Base-by-base conservation (phyloP, 2,329 filamentous ascomycete genomes). In the Alternaria panax region DNA sequence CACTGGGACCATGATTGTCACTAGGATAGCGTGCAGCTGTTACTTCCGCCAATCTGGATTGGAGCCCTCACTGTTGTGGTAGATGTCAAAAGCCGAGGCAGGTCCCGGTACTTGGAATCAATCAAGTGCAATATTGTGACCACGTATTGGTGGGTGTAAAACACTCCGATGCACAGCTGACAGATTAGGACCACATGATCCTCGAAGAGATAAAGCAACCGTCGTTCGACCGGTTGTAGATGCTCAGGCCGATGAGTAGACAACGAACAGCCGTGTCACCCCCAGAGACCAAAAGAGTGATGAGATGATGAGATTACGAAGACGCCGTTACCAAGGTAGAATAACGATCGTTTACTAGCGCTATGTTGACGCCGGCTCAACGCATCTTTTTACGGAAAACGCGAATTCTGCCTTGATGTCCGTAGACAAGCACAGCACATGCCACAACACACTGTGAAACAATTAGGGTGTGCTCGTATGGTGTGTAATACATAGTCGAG, bases 11-110 rank as follows among this genome's bases (percentile, higher is more conserved):
- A 47, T 12, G 51, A 58, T 61, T 62, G 46, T 53, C 56, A 60
- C 57, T 12, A 43, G 42, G 48, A 25, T 32, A 24, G 16, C 27
- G 25, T 28, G 27, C 24, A 40, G 41, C 52, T 40, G 34, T 45
- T 52, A 63, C 59, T 56, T 58, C 52, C 59, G 38, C 51, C 32
- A 34, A 42, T 45, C 43, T 42, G 20, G 47, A 50, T 30, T 51
- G 53, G 34, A 51, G 57, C 41, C 40, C 38, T 54, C 46, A 65
- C 57, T 67, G 66, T 65, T 65, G 64, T 47, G 36, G 11, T 8
- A 52, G 51, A 55, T 16, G 24, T 36, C 40, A 41, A 34, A 54
- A 63, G 65, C 59, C 61, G 56, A 64, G 59, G 54, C 63, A 66
- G 66, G 67, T 54, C 53, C 57, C 27, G 48, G 30, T 41, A 24